Percentiles rank a stretch among this genome's conserved stretches.
Conservation (phyloP, 768 basidiomycete species). For the Leucosporidium creatinivorum region DNA sequence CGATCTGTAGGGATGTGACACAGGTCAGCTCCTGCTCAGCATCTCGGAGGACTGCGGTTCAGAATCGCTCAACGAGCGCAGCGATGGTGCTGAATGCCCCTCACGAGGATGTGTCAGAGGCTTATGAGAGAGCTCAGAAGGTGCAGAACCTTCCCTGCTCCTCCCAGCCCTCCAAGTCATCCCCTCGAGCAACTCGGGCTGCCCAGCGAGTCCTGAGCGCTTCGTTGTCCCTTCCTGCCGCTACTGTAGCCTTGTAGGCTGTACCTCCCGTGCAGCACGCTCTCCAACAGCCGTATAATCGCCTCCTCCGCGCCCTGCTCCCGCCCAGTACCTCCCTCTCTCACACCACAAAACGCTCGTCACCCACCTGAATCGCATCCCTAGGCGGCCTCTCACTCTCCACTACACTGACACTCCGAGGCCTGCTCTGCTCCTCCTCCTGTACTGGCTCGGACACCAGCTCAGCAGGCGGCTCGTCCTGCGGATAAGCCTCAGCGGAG, state of each 20-base stretch:
- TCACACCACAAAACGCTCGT: not conserved
- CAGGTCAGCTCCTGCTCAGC: not conserved
- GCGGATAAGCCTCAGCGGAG: not conserved
- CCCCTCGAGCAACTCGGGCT: not conserved
- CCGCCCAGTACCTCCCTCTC: no score
- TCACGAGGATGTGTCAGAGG: no score
- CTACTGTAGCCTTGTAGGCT: not conserved
- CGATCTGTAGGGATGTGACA: slow-evolving; percentile 55
- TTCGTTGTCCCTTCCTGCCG: not conserved
- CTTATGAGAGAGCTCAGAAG: not conserved
- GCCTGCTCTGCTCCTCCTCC: slow-evolving; percentile 1
- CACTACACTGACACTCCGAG: not conserved
- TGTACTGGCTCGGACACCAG: not conserved
- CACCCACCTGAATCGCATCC: slow-evolving; percentile 24
- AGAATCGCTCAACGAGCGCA: not conserved
- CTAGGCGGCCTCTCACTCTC: slow-evolving; percentile 6
- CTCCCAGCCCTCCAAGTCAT: not conserved
- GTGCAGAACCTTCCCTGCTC: not conserved
- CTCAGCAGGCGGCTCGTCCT: not conserved
- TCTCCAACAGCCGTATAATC: not conserved
- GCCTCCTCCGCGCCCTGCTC: not conserved
- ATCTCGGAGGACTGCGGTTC: not conserved
- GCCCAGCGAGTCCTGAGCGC: no score
- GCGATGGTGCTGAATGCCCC: no score
- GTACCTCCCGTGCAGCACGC: no score